Conservation (phyloP, 2,329 filamentous ascomycete species). For the Pseudogymnoascus sp. region DNA sequence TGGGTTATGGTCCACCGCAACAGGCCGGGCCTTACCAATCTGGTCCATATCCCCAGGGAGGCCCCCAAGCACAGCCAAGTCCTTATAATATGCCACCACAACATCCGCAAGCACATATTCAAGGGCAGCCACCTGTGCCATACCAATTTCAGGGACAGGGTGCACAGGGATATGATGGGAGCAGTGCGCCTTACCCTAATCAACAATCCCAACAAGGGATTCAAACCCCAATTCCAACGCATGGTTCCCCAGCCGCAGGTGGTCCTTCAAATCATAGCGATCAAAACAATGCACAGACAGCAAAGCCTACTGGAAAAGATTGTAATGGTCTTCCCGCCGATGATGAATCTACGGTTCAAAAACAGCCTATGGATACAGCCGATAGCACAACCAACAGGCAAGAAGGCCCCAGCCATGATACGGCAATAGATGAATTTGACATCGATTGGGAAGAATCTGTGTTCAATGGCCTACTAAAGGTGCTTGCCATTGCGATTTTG, state of each 20-base stretch:
- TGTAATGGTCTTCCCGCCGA: neutral
- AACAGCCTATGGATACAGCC: neutral
- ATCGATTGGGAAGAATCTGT: slow-evolving; percentile 4
- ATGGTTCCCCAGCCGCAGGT: neutral
- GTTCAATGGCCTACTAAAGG: neutral
- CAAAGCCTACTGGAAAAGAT: neutral
- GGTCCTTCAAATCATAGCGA: neutral
- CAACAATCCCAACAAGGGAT: neutral
- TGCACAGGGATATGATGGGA: neutral
- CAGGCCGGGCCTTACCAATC: neutral
- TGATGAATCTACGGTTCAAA: neutral
- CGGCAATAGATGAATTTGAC: neutral
- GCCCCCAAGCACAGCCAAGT: neutral
- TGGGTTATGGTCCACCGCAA: slow-evolving; percentile 13
- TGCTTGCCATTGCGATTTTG: neutral
- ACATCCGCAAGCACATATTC: slow-evolving; percentile 9
- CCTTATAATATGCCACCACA: slow-evolving; percentile 9
- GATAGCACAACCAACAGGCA: neutral
- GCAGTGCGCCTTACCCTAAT: neutral
- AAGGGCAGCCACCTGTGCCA: slow-evolving; percentile 8
- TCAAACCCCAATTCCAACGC: neutral
- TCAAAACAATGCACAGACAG: neutral
- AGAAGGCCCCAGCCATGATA: neutral
- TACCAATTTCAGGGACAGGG: neutral
- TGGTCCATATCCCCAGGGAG: slow-evolving; percentile 7